phyloP scores from a whole-genome alignment of 768 basidiomycete genomes.

The Russula emetica region DNA sequence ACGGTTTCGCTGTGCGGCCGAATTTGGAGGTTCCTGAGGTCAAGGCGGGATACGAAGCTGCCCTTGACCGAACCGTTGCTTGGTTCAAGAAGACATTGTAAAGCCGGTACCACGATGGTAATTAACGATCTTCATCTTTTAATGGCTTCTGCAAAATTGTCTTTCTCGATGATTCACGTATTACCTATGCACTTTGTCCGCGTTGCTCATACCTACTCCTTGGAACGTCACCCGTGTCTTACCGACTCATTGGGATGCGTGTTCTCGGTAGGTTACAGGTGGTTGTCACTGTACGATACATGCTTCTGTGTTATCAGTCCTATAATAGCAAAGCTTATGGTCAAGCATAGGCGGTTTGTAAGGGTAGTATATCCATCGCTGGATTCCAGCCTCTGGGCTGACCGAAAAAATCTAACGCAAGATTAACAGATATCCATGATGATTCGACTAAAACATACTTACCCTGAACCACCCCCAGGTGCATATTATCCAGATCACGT shows the following conservation, averaged over 20 bases:
- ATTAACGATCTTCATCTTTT: neutral
- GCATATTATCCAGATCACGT: no score
- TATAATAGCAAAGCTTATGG: no score
- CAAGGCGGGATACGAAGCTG: conserved; percentile 43
- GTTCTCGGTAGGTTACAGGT: neutral
- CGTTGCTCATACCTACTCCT: no score
- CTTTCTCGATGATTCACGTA: no score
- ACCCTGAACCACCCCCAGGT: no score
- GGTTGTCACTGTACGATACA: no score
- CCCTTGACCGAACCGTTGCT: conserved; percentile 39
- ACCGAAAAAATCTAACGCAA: no score
- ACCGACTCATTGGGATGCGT: neutral
- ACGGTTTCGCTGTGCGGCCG: conserved; percentile 49
- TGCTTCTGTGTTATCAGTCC: neutral
- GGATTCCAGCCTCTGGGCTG: no score
- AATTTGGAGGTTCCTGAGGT: conserved; percentile 42
- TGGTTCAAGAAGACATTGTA: conserved; percentile 43
- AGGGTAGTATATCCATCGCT: no score
- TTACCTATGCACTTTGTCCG: neutral
- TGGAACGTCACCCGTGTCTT: neutral
- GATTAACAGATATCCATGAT: no score
- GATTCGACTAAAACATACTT: no score
- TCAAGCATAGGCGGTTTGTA: no score
- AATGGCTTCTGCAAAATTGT: neutral
- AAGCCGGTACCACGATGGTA: neutral